Percentiles rank a stretch among this genome's conserved stretches.
phyloP scores from a whole-genome alignment of 2,329 filamentous ascomycete species.

The Orbilia quercus region DNA sequence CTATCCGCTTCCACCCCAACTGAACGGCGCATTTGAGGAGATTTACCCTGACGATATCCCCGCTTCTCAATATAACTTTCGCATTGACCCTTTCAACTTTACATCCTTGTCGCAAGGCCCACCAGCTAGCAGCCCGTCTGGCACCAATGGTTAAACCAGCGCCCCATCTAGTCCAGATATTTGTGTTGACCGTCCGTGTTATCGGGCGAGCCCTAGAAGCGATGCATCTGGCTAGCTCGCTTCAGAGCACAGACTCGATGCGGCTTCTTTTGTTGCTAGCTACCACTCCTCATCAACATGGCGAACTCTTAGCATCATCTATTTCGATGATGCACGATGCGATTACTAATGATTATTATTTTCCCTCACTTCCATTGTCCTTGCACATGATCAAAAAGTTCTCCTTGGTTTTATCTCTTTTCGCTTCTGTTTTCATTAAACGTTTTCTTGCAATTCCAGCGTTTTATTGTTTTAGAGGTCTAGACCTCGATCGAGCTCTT shows the following conservation, averaged over 20 bases:
- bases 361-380: too few species aligned
- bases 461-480: constrained; percentile 6
- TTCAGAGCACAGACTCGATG: not conserved
- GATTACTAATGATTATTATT: constrained; percentile 13
- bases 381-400: constrained; percentile 27
- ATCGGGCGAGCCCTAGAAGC: constrained; percentile 5
- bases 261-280: constrained; percentile 6
- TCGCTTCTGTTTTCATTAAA: not conserved
- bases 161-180: not conserved
- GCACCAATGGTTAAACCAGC: constrained; percentile 40
- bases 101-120: constrained; percentile 43
- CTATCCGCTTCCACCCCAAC: constrained; percentile 63
- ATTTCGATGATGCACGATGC: not conserved
- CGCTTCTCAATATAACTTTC: constrained; percentile 69
- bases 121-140: constrained; percentile 44
- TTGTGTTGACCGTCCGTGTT: constrained; percentile 19
- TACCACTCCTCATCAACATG: not conserved
- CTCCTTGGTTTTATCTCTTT: constrained; percentile 7
- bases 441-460: constrained; percentile 2
- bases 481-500: constrained; percentile 7
- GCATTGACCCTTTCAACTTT: constrained; percentile 66
- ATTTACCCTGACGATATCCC: constrained; percentile 68
- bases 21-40: constrained; percentile 66
- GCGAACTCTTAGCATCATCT: not conserved
- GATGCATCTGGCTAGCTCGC: constrained; percentile 14